These are phyloP conservation scores for Chalciporus sphaerocephalus DNA, from an alignment of 768 basidiomycete genomes.

Conservation along the genomic window DNA sequence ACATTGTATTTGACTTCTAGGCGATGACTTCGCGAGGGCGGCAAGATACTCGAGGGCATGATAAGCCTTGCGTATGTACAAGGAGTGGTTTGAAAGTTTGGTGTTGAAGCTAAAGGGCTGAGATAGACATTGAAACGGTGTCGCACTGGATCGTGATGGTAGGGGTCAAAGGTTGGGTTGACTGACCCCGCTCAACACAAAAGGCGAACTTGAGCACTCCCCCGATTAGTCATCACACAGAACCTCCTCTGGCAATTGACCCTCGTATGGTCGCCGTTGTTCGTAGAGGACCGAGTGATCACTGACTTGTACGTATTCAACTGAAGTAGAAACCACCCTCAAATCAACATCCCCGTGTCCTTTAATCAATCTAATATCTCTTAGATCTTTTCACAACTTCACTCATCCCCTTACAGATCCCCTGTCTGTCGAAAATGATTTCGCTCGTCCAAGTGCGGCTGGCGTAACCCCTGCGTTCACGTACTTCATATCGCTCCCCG, in stretches of 20 bases:
- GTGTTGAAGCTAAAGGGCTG: constrained; percentile 1
- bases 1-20: constrained; percentile 52
- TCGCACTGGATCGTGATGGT: constrained; percentile 10
- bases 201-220: not conserved
- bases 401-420: constrained; percentile 1
- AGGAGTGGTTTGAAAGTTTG: no score
- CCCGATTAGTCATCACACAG: constrained; percentile 15
- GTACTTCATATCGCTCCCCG: constrained; percentile 10
- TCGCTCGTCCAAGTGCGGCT: constrained; percentile 20
- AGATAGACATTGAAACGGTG: constrained; percentile 2
- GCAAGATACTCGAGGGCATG: constrained; percentile 29
- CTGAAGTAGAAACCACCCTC: no score
- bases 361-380: no score
- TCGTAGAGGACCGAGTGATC: no score
- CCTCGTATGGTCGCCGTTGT: no score
- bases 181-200: constrained; percentile 1
- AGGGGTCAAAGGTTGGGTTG: not conserved
- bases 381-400: no score
- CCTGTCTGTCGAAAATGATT: constrained; percentile 18
- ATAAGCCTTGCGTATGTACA: not conserved
- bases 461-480: constrained; percentile 22
- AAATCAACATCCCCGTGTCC: no score
- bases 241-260: no score
- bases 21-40: constrained; percentile 34
- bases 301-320: no score